Evolutionary conservation across 2,329 filamentous ascomycete species (phyloP).

Genomic region (Didymella pinodella): DNA sequence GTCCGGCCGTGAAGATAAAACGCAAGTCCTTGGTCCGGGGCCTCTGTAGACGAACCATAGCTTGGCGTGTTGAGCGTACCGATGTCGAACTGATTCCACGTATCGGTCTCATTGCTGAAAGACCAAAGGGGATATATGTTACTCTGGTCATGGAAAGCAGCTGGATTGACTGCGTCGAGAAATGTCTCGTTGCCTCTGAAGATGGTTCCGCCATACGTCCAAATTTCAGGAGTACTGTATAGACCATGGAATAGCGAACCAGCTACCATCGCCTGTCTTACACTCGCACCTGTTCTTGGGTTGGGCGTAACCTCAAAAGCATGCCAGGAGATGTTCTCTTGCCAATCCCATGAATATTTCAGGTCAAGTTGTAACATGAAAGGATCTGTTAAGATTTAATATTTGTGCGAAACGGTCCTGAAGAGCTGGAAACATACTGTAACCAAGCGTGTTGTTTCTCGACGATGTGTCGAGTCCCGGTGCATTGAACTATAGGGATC

Average conservation of each 20-base stretch:
- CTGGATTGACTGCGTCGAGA: constrained; percentile 9
- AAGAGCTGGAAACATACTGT: neutral
- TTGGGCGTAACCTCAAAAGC: constrained; percentile 23
- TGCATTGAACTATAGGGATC: neutral
- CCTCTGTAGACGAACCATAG: constrained; percentile 48
- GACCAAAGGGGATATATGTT: constrained; percentile 27
- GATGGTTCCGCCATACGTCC: constrained; percentile 27
- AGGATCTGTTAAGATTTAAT: constrained; percentile 17
- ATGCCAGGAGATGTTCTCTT: constrained; percentile 25
- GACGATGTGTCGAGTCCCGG: neutral
- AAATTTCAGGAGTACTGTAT: constrained; percentile 22
- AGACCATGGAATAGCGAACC: constrained; percentile 30
- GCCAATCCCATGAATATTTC: constrained; percentile 31
- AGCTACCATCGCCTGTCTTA: constrained; percentile 22
- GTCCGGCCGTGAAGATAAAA: constrained; percentile 52
- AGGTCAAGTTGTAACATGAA: constrained; percentile 26
- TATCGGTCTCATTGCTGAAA: constrained; percentile 21
- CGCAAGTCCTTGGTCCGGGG: constrained; percentile 44
- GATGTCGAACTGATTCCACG: constrained; percentile 27
- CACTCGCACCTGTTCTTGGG: constrained; percentile 23
- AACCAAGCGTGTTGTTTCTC: constrained; percentile 4
- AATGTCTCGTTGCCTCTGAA: constrained; percentile 25
- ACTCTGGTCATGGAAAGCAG: constrained; percentile 17
- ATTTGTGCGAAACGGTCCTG: neutral
- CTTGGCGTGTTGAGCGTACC: constrained; percentile 32